A percentile compares a stretch with the other conserved stretches of the same genome.
Evolutionary conservation across 148 eudicot genomes (phyloP).

Genomic region (Pharnaceum exiguum): DNA sequence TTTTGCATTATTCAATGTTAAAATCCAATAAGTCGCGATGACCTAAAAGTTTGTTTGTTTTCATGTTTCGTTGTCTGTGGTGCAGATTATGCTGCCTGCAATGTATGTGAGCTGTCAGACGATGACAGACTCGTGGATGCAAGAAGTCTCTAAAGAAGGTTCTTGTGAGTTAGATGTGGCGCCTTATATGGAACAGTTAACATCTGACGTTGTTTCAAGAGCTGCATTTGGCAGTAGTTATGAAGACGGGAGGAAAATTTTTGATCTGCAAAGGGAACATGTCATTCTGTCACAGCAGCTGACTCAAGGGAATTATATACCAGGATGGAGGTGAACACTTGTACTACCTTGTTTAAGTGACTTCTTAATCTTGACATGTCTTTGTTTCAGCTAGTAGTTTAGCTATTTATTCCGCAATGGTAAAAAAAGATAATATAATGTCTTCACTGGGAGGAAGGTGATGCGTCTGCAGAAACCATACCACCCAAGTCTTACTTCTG

Average conservation of each 20-base stretch:
- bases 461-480: too few species aligned
- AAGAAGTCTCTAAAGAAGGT: not conserved
- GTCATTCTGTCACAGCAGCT: not conserved
- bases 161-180: slow-evolving; percentile 13
- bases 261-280: slow-evolving; percentile 14
- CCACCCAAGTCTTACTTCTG: too few species aligned
- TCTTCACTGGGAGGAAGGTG: too few species aligned
- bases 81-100: slow-evolving; percentile 12
- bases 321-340: slow-evolving; percentile 24
- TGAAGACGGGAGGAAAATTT: slow-evolving; percentile 13
- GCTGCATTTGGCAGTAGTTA: slow-evolving; percentile 21
- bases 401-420: too few species aligned
- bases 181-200: slow-evolving; percentile 14
- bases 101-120: slow-evolving; percentile 17
- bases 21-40: too few species aligned
- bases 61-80: too few species aligned
- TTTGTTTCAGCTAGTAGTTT: too few species aligned
- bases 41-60: too few species aligned
- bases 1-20: too few species aligned
- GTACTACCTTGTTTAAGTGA: too few species aligned
- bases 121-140: slow-evolving; percentile 15
- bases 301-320: slow-evolving; percentile 7
- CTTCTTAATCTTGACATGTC: too few species aligned
- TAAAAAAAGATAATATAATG: too few species aligned
- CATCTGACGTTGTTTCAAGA: slow-evolving; percentile 13